Evolutionary conservation across 305 asterid genomes (phyloP).

Genomic region (Solanum aculeatissimum): DNA sequence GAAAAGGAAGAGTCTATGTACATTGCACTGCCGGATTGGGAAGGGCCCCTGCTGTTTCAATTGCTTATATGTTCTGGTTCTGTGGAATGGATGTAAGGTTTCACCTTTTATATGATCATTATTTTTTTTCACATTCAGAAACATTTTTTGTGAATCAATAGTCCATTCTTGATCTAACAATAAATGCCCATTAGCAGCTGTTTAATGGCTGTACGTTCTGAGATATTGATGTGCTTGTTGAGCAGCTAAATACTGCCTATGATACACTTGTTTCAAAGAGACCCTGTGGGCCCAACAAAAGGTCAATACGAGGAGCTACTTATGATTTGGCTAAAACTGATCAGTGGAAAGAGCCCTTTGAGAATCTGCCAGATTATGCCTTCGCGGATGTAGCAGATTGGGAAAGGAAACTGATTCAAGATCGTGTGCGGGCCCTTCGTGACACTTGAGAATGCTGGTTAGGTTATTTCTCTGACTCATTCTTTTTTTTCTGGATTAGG

Average conservation of each 20-base stretch:
- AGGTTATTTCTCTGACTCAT: background rate
- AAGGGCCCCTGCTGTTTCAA: constrained; percentile 88
- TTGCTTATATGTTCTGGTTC: constrained; percentile 95
- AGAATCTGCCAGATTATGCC: constrained; percentile 54
- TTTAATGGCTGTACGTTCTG: background rate
- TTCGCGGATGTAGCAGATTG: constrained; percentile 65
- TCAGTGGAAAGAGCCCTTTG: constrained; percentile 72
- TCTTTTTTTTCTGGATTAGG: background rate
- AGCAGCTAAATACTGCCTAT: constrained; percentile 63
- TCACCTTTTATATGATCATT: background rate
- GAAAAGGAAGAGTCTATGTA: constrained; percentile 68
- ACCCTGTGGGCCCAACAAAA: constrained; percentile 80
- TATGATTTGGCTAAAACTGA: constrained; percentile 74
- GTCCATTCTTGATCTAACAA: background rate
- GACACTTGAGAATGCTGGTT: constrained; percentile 20
- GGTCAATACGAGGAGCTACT: constrained; percentile 77
- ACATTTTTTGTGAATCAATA: background rate
- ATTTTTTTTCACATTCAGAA: background rate
- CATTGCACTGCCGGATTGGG: constrained; percentile 98
- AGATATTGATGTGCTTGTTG: background rate
- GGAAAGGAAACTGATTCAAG: constrained; percentile 74
- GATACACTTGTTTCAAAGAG: constrained; percentile 55
- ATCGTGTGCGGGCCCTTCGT: constrained; percentile 56
- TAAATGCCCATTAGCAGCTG: background rate
- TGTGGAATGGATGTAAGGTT: constrained; percentile 54